Evolutionary conservation across 768 basidiomycete species (phyloP).

Genomic region (Termitomyces sp.): DNA sequence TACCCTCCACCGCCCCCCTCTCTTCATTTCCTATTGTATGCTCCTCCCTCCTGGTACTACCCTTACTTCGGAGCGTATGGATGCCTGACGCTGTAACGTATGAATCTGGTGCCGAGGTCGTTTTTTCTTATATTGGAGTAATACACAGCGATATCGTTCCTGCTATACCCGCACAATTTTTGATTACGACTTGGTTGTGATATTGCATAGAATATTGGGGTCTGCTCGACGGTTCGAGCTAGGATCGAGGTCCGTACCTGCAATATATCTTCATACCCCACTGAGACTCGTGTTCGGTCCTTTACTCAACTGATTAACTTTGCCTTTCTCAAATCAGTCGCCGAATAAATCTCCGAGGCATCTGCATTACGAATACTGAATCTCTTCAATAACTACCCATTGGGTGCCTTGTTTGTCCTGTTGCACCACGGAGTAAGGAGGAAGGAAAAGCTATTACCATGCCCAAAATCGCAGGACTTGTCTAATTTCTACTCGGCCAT

Average conservation of each 20-base stretch:
- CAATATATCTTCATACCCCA: no score
- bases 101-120: slow-evolving; percentile 7
- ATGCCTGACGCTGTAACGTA: slow-evolving; percentile 2
- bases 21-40: background rate
- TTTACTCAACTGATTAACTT: background rate
- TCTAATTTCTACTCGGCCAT: no score
- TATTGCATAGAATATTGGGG: background rate
- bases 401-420: no score
- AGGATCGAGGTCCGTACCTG: background rate
- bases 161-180: slow-evolving; percentile 5
- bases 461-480: no score
- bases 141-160: slow-evolving; percentile 10
- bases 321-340: background rate
- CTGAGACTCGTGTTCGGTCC: background rate
- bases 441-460: no score
- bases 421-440: no score
- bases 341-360: background rate
- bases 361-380: background rate
- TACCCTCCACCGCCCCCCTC: slow-evolving; percentile 4
- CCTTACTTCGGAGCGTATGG: slow-evolving; percentile 8
- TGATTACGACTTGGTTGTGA: background rate
- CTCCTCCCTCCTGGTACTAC: background rate
- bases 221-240: background rate
- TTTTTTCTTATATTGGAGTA: slow-evolving; percentile 11
- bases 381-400: no score